Evolutionary conservation across 2,329 filamentous ascomycete genomes (phyloP), one percentile per base, ranked within the genome.

Genomic region (Fusarium sp.): DNA sequence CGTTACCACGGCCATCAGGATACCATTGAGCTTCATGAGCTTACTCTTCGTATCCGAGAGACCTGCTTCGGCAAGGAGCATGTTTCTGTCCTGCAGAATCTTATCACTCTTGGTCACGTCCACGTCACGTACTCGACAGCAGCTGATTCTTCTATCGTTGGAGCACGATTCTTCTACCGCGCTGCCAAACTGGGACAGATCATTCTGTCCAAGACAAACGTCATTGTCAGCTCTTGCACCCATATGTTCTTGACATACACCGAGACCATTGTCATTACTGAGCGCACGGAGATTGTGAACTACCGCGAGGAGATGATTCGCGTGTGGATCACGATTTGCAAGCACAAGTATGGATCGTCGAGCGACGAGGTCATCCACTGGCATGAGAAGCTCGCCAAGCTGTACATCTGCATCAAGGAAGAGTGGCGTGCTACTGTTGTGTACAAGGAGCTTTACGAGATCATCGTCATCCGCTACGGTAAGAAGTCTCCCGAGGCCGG

Each of bases 281-380:
- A 79, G 71, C 74, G 82, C 22, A 84, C 81, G 0, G 79, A 82
- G 35, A 81, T 83, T 12, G 78, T 81, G 30, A 81, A 75, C 0
- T 82, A 79, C 17, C 81, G 82, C 5, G 83, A 84, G 69, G 79
- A 83, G 73, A 82, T 84, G 76, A 82, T 84, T 33, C 77, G 77
- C 0, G 74, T 82, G 69, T 83, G 83, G 76, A 84, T 85, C 6
- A 78, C 82, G 33, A 79, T 84, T 5, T 82, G 79, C 75, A 81
- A 80, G 65, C 73, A 76, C 69, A 82, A 80, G 65, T 78, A 83
- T 20, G 82, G 83, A 4, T 57, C 66, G 1, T 73, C 79, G 1
- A 82, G 80, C n/a, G 80, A 84, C 22, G 75, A 79, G 9, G 82
- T 84, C 25, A 80, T 84, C 50, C 77, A 69, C 60, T 84, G 83